Evolutionary conservation across 1,284 basidiomycete genomes (phyloP), one percentile per base, ranked within the genome.

Genomic region (Cutaneotrichosporon dermatis): DNA sequence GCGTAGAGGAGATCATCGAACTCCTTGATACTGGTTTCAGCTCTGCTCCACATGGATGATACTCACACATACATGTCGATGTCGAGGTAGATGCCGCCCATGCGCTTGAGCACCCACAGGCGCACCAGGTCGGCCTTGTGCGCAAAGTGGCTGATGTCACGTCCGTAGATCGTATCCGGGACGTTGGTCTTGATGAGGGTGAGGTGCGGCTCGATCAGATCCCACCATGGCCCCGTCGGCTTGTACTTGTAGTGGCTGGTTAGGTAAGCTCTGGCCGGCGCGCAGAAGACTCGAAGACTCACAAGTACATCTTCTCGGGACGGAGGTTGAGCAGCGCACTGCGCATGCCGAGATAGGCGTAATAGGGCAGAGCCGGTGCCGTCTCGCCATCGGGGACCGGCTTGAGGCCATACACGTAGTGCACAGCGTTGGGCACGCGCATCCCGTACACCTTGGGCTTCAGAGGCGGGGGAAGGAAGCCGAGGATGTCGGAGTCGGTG

Each of bases 21-120:
- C 1, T 73, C 62, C 48, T 69, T 66, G 36, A 69, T 63, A 4
- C 72, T 73, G 63, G 10, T 25, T 9, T 49, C 46, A 57, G 59
- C 41, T 46, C 0, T 4, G 51, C 8, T 10, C 10, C 25, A 34
- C 6, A 13, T 6, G 16, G 25, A 8, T 25, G 12, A 41, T 12
- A 54, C 60, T 63, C 57, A 77, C 77, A 77, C 67, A 61, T 67
- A 79, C 57, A 75, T 69, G 63, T 82, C 81, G n/a, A 80, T 77
- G 59, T 82, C 81, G 13, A 81, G 71, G 60, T 82, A 82, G 25
- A 82, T 78, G 8, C 81, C 81, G 5, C 81, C 80, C 4, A 70
- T 69, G 54, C 70, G 61, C 57, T 75, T 69, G 65, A 79, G 69
- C 39, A 71, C 73, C 48, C 72, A 62, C 59, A 80, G 58, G 59